Conservation (phyloP, 2,329 filamentous ascomycete genomes). For the Aspergillus persii region DNA sequence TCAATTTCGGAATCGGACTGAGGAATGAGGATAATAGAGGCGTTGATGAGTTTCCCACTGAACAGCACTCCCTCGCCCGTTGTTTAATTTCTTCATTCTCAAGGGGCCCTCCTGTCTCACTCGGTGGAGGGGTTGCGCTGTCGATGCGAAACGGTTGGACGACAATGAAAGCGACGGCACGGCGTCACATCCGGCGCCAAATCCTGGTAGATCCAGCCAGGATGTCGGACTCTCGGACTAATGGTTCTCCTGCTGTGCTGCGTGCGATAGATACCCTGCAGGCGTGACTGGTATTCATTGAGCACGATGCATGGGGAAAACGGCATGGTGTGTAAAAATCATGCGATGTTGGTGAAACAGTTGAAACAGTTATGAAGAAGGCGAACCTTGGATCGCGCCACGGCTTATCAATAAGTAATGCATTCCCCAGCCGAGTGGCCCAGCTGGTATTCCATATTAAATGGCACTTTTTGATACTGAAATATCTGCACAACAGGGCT, state of each 20-base stretch:
- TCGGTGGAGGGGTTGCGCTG: too few relatives aligned
- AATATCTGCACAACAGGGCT: too few relatives aligned
- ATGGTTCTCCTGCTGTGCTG: not conserved
- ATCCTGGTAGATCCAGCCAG: not conserved
- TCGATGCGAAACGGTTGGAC: not conserved
- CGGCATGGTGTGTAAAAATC: too few relatives aligned
- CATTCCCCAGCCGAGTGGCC: too few relatives aligned
- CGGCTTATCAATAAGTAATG: too few relatives aligned
- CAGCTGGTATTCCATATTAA: too few relatives aligned
- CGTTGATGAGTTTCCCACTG: not conserved
- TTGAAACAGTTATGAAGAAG: too few relatives aligned
- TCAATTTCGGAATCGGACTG: not conserved
- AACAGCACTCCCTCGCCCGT: not conserved
- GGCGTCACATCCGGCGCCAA: not conserved
- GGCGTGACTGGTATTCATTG: not conserved
- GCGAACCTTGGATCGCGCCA: too few relatives aligned
- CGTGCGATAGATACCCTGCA: not conserved
- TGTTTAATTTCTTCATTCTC: not conserved
- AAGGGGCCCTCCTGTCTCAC: not conserved
- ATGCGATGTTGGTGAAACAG: too few relatives aligned
- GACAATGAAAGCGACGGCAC: not conserved
- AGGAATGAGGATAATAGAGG: not conserved
- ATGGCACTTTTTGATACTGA: too few relatives aligned
- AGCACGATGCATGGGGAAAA: too few relatives aligned
- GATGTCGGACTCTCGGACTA: not conserved